Percentiles rank a stretch among this genome's conserved stretches.
These are phyloP conservation scores for Candida parachauliodes DNA, from an alignment of 805 yeast species.

Conservation along the genomic window DNA sequence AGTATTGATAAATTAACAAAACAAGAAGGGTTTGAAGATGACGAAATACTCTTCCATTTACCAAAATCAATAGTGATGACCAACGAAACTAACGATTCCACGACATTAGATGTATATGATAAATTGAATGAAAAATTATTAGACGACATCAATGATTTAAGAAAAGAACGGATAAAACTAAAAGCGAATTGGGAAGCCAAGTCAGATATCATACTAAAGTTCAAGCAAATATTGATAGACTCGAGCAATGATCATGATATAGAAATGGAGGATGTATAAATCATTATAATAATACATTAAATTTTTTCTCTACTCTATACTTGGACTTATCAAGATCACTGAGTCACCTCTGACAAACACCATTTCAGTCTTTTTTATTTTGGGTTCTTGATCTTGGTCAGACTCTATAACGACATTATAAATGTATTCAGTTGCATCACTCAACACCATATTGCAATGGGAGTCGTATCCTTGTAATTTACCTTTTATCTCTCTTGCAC, in stretches of 20 bases:
- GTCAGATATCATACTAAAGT: conserved; percentile 19
- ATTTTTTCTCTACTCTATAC: conserved; percentile 14
- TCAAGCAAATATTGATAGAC: conserved; percentile 25
- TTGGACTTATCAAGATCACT: conserved; percentile 72
- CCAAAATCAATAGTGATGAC: conserved; percentile 15
- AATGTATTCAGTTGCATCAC: conserved; percentile 86
- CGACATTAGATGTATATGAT: conserved; percentile 30
- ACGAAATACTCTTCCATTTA: conserved; percentile 21
- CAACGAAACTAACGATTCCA: conserved; percentile 15
- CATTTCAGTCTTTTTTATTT: conserved; percentile 69
- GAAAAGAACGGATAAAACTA: conserved; percentile 27
- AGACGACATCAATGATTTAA: conserved; percentile 24
- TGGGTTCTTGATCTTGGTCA: not conserved
- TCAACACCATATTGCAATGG: conserved; percentile 92
- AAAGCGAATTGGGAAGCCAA: conserved; percentile 34
- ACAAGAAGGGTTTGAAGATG: conserved; percentile 3
- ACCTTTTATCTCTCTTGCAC: conserved; percentile 90
- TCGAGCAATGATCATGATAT: conserved; percentile 12
- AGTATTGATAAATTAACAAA: conserved; percentile 1
- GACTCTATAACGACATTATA: conserved; percentile 48
- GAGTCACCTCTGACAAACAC: conserved; percentile 97
- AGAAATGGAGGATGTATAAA: conserved; percentile 12
- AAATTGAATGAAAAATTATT: conserved; percentile 21
- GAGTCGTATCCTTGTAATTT: conserved; percentile 91
- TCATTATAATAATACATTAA: not conserved